Conservation (phyloP, 345 rosid species). For the Ricinus communis region DNA sequence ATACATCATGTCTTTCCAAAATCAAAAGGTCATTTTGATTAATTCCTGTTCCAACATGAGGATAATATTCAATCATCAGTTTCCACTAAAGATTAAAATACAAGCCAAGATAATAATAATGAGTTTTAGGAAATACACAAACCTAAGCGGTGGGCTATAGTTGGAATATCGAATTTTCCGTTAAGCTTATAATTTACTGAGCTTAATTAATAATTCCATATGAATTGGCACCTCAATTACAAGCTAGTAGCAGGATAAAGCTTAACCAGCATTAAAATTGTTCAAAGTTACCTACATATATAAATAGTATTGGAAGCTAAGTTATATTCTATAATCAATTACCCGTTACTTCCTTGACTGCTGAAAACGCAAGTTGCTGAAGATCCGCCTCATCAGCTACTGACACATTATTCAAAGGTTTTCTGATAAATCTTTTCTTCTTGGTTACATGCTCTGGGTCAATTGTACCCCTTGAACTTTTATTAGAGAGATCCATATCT, state of each 20-base stretch:
- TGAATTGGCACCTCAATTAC: background rate
- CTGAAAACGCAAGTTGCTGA: conserved; percentile 56
- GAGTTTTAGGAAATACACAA: background rate
- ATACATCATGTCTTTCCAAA: conserved; percentile 26
- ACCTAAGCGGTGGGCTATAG: too few species aligned
- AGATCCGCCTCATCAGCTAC: conserved; percentile 37
- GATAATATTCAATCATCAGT: background rate
- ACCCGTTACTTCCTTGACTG: conserved; percentile 61
- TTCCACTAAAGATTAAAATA: background rate
- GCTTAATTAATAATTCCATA: background rate
- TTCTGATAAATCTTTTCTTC: conserved; percentile 38
- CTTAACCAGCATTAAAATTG: background rate
- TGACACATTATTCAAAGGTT: conserved; percentile 24
- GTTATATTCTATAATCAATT: conserved; percentile 8
- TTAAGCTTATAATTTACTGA: background rate
- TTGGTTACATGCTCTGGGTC: conserved; percentile 25
- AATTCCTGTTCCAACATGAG: conserved; percentile 20
- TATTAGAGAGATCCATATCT: conserved; percentile 29
- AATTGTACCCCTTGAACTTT: conserved; percentile 21
- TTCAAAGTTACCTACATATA: background rate
- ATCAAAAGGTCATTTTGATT: conserved; percentile 19
- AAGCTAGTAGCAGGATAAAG: background rate
- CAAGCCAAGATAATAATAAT: background rate
- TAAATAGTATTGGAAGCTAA: background rate
- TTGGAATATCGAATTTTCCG: background rate